Evolutionary conservation across 345 rosid genomes (phyloP).

Genomic region (Moricandia arvensis): DNA sequence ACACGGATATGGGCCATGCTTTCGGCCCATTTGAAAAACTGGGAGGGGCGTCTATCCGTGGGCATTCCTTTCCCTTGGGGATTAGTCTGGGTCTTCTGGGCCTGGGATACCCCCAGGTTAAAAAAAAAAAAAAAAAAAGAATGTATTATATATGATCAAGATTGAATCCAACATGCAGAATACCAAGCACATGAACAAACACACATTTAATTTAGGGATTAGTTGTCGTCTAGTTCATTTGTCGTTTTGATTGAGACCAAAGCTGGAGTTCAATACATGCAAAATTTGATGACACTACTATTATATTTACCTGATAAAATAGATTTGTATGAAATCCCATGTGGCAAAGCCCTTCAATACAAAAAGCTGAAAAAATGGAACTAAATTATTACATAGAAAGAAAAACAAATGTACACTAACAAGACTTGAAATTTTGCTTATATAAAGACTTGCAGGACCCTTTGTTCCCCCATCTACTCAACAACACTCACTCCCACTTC

Average conservation of each 20-base stretch:
- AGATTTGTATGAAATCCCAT: slow-evolving; percentile 21
- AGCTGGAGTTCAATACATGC: slow-evolving; percentile 11
- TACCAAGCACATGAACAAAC: slow-evolving; percentile 26
- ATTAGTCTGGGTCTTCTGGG: too few species aligned
- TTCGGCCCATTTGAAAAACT: too few species aligned
- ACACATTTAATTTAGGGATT: slow-evolving; percentile 23
- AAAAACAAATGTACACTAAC: slow-evolving; percentile 16
- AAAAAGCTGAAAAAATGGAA: neutral
- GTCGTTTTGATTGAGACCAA: slow-evolving; percentile 28
- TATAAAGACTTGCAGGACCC: slow-evolving; percentile 27
- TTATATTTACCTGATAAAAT: slow-evolving; percentile 17
- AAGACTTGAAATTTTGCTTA: slow-evolving; percentile 29
- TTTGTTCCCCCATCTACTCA: slow-evolving; percentile 38
- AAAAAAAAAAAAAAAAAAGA: too few species aligned
- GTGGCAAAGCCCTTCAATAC: slow-evolving; percentile 19
- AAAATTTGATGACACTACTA: slow-evolving; percentile 3
- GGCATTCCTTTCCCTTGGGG: too few species aligned
- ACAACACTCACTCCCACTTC: slow-evolving; percentile 27
- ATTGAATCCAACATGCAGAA: slow-evolving; percentile 34
- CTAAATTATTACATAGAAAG: neutral
- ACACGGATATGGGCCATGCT: too few species aligned
- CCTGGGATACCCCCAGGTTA: too few species aligned
- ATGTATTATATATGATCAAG: slow-evolving; percentile 28
- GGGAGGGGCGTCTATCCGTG: too few species aligned
- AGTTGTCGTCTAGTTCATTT: slow-evolving; percentile 28